These are phyloP conservation scores for Alternaria rosae DNA, from an alignment of 2,329 filamentous ascomycete genomes.

Conservation along the genomic window DNA sequence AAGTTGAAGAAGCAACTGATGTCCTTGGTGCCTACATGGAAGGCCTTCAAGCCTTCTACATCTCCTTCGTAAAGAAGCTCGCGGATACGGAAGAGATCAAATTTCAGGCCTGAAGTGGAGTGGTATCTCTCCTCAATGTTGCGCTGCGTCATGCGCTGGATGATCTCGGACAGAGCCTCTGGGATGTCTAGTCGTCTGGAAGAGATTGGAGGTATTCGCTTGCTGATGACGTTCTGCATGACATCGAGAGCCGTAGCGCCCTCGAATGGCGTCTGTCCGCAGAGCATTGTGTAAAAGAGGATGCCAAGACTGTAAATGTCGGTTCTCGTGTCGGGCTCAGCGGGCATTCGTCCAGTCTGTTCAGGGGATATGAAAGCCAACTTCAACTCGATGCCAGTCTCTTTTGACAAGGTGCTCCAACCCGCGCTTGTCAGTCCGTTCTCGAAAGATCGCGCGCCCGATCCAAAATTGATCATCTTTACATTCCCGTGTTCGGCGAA, in stretches of 20 bases:
- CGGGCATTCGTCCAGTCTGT: slow-evolving; percentile 90
- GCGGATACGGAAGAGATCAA: slow-evolving; percentile 78
- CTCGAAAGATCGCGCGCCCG: slow-evolving; percentile 86
- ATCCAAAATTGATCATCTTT: slow-evolving; percentile 84
- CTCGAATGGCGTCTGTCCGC: slow-evolving; percentile 80
- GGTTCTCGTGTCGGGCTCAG: slow-evolving; percentile 84
- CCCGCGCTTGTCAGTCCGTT: slow-evolving; percentile 84
- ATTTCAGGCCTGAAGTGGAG: slow-evolving; percentile 83
- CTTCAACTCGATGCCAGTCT: slow-evolving; percentile 87
- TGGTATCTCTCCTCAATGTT: slow-evolving; percentile 88
- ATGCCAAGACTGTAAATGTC: slow-evolving; percentile 94
- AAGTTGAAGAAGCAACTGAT: slow-evolving; percentile 92
- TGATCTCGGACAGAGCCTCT: slow-evolving; percentile 79
- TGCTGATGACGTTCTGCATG: slow-evolving; percentile 85
- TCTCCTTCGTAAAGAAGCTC: slow-evolving; percentile 79
- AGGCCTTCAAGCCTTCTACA: slow-evolving; percentile 72
- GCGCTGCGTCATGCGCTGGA: slow-evolving; percentile 92
- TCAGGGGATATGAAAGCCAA: slow-evolving; percentile 92
- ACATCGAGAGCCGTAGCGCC: slow-evolving; percentile 85
- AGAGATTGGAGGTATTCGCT: slow-evolving; percentile 78
- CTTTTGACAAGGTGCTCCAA: slow-evolving; percentile 83
- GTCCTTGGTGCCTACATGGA: slow-evolving; percentile 81
- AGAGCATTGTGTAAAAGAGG: slow-evolving; percentile 77
- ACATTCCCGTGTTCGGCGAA: slow-evolving; percentile 79
- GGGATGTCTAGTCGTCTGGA: slow-evolving; percentile 82